Evolutionary conservation across 345 rosid genomes (phyloP), one percentile per base, ranked within the genome.

Genomic region (Theobroma cacao): DNA sequence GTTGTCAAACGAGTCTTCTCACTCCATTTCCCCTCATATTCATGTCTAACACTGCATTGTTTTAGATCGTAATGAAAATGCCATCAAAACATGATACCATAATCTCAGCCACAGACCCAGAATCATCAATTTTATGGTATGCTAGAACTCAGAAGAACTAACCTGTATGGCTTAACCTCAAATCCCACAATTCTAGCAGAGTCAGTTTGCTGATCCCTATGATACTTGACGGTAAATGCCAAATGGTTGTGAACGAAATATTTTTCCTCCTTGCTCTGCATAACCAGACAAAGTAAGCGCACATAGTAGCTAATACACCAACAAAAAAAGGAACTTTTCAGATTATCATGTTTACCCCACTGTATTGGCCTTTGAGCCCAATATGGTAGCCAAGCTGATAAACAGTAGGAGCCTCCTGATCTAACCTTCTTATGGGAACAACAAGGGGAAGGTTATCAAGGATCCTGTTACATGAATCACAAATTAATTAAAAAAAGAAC

Each of bases 361-460:
- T 86, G 64, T 92, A 93, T 74, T 90, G 97, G 80, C 97, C 94
- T 89, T 93, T 95, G 61, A 95, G 91, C 53, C 98, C 98, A 63
- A 95, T 88, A 78, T 95, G 97, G 87, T 79, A 95, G 1, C 98
- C 98, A 66, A 93, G 97, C 85, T 95, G 98, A 83, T 90, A 93
- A 48, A 93, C 84, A 33, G 90, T 70, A 76, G 90, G 85, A 80
- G 91, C 59, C 31, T 90, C 98, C 78, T 88, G 98, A 77, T 92
- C 98, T 73, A 74, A 43, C 80, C 98, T 88, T 58, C 79, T 88
- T 30, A 93, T 81, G 26, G 98, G 98, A 72, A 95, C 93, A 69
- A 95, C 98, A 55, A 95, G 88, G 68, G 98, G 98, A 76, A 95
- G 98, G 77, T 95, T 95, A 82, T 95, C 98, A 31, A 95, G 95